Percentiles rank a stretch among this genome's conserved stretches.
These are phyloP conservation scores for Corymbia maculata DNA, from an alignment of 345 rosid genomes.

Conservation along the genomic window DNA sequence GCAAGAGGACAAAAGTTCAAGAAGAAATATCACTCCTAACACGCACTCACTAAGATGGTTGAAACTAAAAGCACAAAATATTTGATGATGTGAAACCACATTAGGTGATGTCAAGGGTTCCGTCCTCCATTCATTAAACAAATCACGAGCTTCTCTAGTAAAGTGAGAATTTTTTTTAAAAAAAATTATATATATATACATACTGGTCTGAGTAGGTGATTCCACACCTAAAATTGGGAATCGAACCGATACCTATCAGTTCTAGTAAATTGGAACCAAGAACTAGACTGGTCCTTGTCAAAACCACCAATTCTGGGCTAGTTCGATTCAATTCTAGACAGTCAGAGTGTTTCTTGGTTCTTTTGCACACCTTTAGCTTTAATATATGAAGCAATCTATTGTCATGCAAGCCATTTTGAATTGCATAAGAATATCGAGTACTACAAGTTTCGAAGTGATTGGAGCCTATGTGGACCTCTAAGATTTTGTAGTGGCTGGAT, in stretches of 20 bases:
- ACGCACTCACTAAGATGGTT: neutral
- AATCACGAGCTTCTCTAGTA: neutral
- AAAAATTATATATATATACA: too few species aligned
- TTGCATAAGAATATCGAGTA: neutral
- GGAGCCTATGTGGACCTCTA: neutral
- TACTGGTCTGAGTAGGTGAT: accelerated
- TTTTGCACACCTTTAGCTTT: too few species aligned
- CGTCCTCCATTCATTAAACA: too few species aligned
- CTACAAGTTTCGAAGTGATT: neutral
- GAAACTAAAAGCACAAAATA: neutral
- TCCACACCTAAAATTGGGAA: neutral
- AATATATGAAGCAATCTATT: neutral
- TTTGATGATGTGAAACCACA: neutral
- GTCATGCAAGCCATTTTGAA: neutral
- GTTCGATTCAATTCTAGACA: neutral
- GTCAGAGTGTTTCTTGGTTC: too few species aligned
- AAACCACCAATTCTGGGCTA: neutral
- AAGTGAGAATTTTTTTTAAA: neutral
- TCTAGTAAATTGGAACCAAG: too few species aligned
- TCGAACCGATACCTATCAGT: accelerated
- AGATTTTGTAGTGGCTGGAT: neutral
- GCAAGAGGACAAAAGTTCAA: neutral
- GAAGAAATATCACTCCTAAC: neutral
- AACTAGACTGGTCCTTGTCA: neutral
- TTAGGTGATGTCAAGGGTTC: neutral